A percentile compares a stretch with the other conserved stretches of the same genome.
Evolutionary conservation across 2,329 filamentous ascomycete genomes (phyloP).

Genomic region (Polychaeton citri): DNA sequence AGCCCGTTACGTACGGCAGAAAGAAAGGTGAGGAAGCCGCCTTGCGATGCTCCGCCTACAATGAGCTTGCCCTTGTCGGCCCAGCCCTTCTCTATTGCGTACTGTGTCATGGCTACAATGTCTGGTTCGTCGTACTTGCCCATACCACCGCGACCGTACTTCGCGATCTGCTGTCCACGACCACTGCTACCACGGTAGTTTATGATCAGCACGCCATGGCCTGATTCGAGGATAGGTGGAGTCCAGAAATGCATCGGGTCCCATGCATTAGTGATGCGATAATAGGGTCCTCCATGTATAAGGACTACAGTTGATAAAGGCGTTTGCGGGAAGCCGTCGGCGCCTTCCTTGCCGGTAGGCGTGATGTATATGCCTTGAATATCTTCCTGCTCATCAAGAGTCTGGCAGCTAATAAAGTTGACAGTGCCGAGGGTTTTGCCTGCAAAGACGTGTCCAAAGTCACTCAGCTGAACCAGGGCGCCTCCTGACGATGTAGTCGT

Average conservation of each 20-base stretch:
- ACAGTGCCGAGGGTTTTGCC: slow-evolving; percentile 10
- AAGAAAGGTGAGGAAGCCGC: slow-evolving; percentile 27
- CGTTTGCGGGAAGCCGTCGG: slow-evolving; percentile 3
- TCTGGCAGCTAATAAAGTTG: slow-evolving; percentile 13
- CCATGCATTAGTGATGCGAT: slow-evolving; percentile 18
- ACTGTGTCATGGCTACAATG: slow-evolving; percentile 21
- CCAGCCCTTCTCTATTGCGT: slow-evolving; percentile 20
- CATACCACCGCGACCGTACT: slow-evolving; percentile 15
- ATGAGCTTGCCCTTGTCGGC: slow-evolving; percentile 20
- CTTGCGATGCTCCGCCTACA: slow-evolving; percentile 27
- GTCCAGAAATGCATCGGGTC: slow-evolving; percentile 17
- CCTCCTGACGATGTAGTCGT: slow-evolving; percentile 11
- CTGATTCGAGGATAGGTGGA: slow-evolving; percentile 20
- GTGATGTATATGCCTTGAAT: slow-evolving; percentile 19
- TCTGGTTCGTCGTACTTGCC: slow-evolving; percentile 27
- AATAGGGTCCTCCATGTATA: slow-evolving; percentile 25
- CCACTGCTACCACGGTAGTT: slow-evolving; percentile 27
- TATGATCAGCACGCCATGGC: slow-evolving; percentile 25
- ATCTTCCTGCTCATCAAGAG: slow-evolving; percentile 16
- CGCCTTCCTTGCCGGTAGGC: not conserved
- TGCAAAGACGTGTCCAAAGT: slow-evolving; percentile 7
- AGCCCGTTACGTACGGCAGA: slow-evolving; percentile 23
- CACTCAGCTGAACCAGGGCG: slow-evolving; percentile 7
- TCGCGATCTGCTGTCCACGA: slow-evolving; percentile 21
- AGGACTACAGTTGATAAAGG: slow-evolving; percentile 22